These are phyloP conservation scores for Fusarium drepaniforme DNA, from an alignment of 2,329 filamentous ascomycete species.

Conservation along the genomic window DNA sequence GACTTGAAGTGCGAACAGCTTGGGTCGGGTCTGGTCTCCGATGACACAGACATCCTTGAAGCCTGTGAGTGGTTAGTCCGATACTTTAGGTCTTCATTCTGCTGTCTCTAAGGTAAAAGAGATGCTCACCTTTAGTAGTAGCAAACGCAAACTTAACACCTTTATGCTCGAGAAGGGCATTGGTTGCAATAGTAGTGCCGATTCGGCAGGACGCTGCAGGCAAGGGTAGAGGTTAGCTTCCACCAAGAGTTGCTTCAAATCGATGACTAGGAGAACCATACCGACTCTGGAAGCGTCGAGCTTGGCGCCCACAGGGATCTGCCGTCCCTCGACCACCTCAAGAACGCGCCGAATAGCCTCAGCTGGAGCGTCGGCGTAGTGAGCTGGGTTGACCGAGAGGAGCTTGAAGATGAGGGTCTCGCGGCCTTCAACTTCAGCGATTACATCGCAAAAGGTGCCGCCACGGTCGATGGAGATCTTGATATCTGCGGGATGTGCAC, in stretches of 20 bases:
- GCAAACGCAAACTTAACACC: slow-evolving; percentile 79
- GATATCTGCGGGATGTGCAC: slow-evolving; percentile 30
- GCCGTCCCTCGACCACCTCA: slow-evolving; percentile 65
- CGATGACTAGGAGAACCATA: slow-evolving; percentile 8
- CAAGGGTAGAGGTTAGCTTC: slow-evolving; percentile 48
- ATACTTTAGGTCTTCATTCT: too few species aligned
- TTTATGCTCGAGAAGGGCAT: slow-evolving; percentile 79
- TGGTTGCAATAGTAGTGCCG: slow-evolving; percentile 82
- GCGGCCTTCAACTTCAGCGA: slow-evolving; percentile 71
- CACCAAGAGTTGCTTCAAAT: not conserved
- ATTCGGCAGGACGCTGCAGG: slow-evolving; percentile 74
- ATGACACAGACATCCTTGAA: slow-evolving; percentile 80
- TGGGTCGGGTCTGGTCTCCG: slow-evolving; percentile 78
- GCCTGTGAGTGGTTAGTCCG: slow-evolving; percentile 17
- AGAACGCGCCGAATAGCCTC: slow-evolving; percentile 79
- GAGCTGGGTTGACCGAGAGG: slow-evolving; percentile 77
- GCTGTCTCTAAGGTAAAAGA: not conserved
- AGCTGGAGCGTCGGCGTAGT: slow-evolving; percentile 78
- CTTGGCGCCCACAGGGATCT: slow-evolving; percentile 59
- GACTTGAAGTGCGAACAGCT: slow-evolving; percentile 79
- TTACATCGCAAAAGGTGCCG: slow-evolving; percentile 80
- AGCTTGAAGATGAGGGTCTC: slow-evolving; percentile 81
- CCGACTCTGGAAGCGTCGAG: slow-evolving; percentile 50
- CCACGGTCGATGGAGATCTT: slow-evolving; percentile 65
- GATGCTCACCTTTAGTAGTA: slow-evolving; percentile 65